Evolutionary conservation across 192 early-diverging fungal species (phyloP), one percentile per base, ranked within the genome.

Genomic region (Oehlia diaphana): DNA sequence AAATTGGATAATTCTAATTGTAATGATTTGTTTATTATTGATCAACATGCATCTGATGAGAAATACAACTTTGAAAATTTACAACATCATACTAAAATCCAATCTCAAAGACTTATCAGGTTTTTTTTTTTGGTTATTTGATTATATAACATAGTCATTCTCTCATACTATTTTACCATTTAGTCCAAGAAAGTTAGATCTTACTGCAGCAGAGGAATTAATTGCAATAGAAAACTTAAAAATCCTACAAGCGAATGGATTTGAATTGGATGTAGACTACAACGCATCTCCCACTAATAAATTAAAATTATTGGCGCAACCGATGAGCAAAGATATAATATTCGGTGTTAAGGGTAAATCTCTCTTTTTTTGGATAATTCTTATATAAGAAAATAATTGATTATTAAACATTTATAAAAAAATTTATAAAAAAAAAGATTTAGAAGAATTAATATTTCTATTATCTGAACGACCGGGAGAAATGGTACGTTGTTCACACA

Each of bases 21-120:
- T 9, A 65, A 77, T 64, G 93, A 96, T 80, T 88, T 99, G 9
- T 98, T 94, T 82, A 95, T 99, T 61, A 90, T 99, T 71, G 98
- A 99, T 84, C 98, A 99, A 79, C 98, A 99, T 83, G 98, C 98
- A 2, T 92, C 92, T 0, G 98, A 99, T 83, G 98, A 99, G 85
- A 99, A 99, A 83, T 96, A 89, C 85, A 98, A 97, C 80, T 99
- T 95, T 86, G 98, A 99, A 85, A 88, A 85, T 0, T 82, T 95
- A 7, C 94, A 94, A 81, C 84, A 85, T 63, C 88, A 82, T 0
- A 92, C 92, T 0, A 79, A 85, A 4, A 91, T 95, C 66, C 77
- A 89, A 28, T 88, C 90, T 2, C 94, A 95, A 76, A 84, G 85
- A 62, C 86, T 97, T 7, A 88, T 95, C 21, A 75, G 79, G 90